Conservation (phyloP, 805 yeast genomes). For the Dipodascus geniculatus region DNA sequence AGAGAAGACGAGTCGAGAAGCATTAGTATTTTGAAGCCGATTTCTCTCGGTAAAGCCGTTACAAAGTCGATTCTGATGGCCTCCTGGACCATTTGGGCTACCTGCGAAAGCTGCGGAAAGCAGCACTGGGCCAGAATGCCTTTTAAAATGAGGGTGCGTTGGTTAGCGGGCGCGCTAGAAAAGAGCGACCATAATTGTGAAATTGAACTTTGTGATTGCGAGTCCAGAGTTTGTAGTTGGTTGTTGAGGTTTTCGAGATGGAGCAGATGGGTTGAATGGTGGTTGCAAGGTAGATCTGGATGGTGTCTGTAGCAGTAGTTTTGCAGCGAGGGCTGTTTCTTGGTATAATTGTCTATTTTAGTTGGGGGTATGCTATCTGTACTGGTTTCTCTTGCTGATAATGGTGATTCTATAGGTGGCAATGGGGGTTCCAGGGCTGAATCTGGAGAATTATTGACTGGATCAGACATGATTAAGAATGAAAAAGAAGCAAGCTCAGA, state of each 20-base stretch:
- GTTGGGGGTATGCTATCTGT: no score
- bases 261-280: slow-evolving; percentile 43
- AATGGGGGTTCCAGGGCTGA: no score
- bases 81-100: slow-evolving; percentile 66
- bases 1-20: slow-evolving; percentile 88
- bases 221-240: slow-evolving; percentile 30
- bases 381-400: no score
- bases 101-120: slow-evolving; percentile 83
- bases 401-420: no score
- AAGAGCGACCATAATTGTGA: slow-evolving; percentile 78
- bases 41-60: slow-evolving; percentile 72
- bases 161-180: slow-evolving; percentile 57
- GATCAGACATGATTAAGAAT: no score
- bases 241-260: slow-evolving; percentile 53
- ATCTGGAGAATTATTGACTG: no score
- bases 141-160: slow-evolving; percentile 64
- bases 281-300: slow-evolving; percentile 71
- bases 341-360: background rate
- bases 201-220: slow-evolving; percentile 68
- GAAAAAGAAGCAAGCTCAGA: no score
- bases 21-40: slow-evolving; percentile 73
- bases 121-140: slow-evolving; percentile 87
- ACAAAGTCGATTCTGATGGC: slow-evolving; percentile 84
- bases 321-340: background rate
- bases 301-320: slow-evolving; percentile 83